These are phyloP conservation scores for Aspergillus novoparasiticus DNA, from an alignment of 2,329 filamentous ascomycete genomes.

Conservation along the genomic window DNA sequence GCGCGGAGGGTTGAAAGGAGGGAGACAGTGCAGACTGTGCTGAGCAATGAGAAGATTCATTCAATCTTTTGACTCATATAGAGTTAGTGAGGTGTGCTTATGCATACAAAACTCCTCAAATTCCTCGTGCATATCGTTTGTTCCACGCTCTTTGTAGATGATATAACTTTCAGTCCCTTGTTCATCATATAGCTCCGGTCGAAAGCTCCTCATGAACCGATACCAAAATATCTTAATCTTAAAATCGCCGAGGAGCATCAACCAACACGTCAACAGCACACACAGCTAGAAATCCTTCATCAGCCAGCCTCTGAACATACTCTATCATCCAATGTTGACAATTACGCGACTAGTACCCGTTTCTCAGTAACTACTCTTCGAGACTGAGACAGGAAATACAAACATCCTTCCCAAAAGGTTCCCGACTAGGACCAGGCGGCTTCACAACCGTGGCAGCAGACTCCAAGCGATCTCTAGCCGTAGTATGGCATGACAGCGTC, in stretches of 20 bases:
- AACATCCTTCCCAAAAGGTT: slow-evolving; percentile 6
- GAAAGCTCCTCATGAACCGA: too few species aligned
- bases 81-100: too few species aligned
- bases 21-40: neutral
- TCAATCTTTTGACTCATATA: neutral
- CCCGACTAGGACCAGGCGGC: neutral
- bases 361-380: neutral
- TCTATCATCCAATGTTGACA: slow-evolving; percentile 7
- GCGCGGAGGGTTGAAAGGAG: neutral
- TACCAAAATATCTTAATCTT: too few species aligned
- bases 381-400: neutral
- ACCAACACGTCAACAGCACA: neutral
- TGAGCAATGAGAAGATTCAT: neutral
- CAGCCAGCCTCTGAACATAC: slow-evolving; percentile 7
- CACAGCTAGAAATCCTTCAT: neutral
- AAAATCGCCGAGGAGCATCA: neutral
- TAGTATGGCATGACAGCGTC: neutral
- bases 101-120: too few species aligned
- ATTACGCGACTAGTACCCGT: neutral
- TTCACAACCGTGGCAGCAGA: slow-evolving; percentile 4
- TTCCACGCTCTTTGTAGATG: too few species aligned
- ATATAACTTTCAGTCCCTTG: too few species aligned
- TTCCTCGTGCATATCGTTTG: too few species aligned
- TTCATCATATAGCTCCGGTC: neutral
- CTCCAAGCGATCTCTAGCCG: slow-evolving; percentile 4